Evolutionary conservation across 352 stramenopile genomes (phyloP).

Genomic region (Pelagophyceae sp.): DNA sequence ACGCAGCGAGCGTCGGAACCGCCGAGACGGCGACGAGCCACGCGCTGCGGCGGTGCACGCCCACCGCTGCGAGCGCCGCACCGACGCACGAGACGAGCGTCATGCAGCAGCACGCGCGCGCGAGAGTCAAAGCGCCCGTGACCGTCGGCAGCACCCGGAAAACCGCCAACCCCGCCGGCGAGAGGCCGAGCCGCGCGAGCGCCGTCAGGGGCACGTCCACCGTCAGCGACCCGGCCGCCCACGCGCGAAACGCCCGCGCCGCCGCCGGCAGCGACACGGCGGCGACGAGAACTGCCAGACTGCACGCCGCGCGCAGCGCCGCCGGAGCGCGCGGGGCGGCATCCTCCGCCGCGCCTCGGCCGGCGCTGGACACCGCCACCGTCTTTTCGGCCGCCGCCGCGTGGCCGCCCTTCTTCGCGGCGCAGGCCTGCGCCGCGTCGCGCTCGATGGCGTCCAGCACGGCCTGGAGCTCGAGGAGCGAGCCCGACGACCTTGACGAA

Average conservation of each 20-base stretch:
- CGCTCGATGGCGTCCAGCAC: neutral
- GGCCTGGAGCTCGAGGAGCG: neutral
- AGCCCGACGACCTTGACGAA: neutral
- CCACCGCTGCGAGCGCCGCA: neutral
- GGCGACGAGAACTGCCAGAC: no score
- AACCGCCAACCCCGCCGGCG: slow-evolving; percentile 28
- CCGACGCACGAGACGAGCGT: neutral
- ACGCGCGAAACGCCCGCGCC: neutral
- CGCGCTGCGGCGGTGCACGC: no score
- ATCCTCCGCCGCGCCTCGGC: neutral
- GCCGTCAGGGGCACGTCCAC: neutral
- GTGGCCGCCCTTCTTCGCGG: neutral
- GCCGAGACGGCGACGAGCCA: neutral
- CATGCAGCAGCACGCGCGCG: no score
- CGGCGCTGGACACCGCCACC: neutral
- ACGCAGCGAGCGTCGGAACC: neutral
- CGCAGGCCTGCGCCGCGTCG: no score
- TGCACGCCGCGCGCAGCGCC: no score
- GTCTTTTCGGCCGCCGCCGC: neutral
- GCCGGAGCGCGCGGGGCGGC: no score
- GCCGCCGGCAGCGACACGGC: no score
- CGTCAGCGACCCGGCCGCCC: neutral
- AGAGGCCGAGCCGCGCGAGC: slow-evolving; percentile 34
- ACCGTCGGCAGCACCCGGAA: neutral
- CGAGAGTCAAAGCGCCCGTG: neutral